Evolutionary conservation across 306 rosid genomes (phyloP).

Genomic region (Luffa aegyptiaca): DNA sequence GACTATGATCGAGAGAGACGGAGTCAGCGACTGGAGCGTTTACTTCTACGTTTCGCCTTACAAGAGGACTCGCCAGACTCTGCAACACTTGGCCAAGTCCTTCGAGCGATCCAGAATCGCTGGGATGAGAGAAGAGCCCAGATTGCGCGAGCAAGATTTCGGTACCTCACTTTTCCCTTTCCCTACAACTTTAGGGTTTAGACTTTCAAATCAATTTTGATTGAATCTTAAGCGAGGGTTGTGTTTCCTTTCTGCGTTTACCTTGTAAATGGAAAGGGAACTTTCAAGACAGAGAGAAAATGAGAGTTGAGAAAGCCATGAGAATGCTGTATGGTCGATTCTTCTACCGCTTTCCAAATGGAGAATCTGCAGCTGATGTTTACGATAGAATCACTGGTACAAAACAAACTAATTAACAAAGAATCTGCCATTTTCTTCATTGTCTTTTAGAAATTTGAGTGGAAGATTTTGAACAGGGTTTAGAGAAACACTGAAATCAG

Average conservation of each 20-base stretch:
- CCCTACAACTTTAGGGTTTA: too few relatives aligned
- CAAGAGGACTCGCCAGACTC: slow-evolving; percentile 48
- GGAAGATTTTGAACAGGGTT: slow-evolving; percentile 37
- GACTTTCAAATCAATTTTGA: too few relatives aligned
- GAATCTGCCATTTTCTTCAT: not conserved
- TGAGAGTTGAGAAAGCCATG: slow-evolving; percentile 44
- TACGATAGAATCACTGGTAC: slow-evolving; percentile 87
- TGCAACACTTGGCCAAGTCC: slow-evolving; percentile 46
- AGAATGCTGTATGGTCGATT: slow-evolving; percentile 74
- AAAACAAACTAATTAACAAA: not conserved
- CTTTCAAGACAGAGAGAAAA: slow-evolving; percentile 77
- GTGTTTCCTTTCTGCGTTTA: not conserved
- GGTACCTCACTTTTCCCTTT: slow-evolving; percentile 19
- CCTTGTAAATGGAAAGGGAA: slow-evolving; percentile 35
- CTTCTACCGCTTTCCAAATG: slow-evolving; percentile 84
- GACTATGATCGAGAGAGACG: slow-evolving; percentile 39
- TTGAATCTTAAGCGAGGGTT: not conserved
- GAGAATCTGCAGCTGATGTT: slow-evolving; percentile 95
- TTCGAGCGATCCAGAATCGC: slow-evolving; percentile 55
- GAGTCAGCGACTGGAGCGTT: slow-evolving; percentile 37
- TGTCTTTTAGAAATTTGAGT: not conserved
- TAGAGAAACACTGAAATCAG: slow-evolving; percentile 74
- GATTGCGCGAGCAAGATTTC: slow-evolving; percentile 80
- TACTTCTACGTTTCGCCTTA: slow-evolving; percentile 86
- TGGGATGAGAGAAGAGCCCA: slow-evolving; percentile 85